phyloP scores from a whole-genome alignment of 805 yeast species.

The Myxozyma nipponensis region DNA sequence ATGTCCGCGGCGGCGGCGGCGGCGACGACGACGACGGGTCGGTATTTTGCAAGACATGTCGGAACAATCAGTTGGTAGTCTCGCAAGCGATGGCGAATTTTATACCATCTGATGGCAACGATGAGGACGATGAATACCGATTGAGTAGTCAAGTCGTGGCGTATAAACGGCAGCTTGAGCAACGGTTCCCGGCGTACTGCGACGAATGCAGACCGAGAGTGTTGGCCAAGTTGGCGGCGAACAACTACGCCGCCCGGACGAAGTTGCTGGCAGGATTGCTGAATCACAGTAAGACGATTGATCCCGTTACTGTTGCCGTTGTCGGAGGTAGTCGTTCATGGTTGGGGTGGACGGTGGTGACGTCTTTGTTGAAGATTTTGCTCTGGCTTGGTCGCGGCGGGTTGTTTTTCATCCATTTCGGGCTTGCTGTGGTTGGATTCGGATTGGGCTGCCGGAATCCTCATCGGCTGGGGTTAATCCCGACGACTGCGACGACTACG shows the following conservation, averaged over 20 bases:
- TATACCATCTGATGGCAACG: conserved; percentile 15
- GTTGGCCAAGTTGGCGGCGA: conserved; percentile 1
- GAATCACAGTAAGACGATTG: not conserved
- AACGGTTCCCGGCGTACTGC: conserved; percentile 23
- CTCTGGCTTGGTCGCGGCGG: conserved; percentile 14
- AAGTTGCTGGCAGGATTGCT: conserved; percentile 14
- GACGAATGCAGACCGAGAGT: conserved; percentile 6
- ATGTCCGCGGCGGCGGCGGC: not conserved
- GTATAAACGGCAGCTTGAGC: conserved; percentile 19
- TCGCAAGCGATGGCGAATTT: conserved; percentile 16
- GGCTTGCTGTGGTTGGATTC: not conserved
- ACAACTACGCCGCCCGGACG: conserved; percentile 18
- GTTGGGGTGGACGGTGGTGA: too few relatives aligned
- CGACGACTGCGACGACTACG: too few relatives aligned
- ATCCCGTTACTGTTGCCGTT: conserved; percentile 5
- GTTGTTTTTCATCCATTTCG: conserved; percentile 5
- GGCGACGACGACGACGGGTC: conserved; percentile 7
- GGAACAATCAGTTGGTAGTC: conserved; percentile 16
- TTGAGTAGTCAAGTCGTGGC: conserved; percentile 1
- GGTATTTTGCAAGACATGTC: conserved; percentile 20
- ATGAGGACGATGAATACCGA: conserved; percentile 11
- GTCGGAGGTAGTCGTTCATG: too few relatives aligned
- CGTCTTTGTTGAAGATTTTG: conserved; percentile 2
- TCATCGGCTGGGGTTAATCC: too few relatives aligned
- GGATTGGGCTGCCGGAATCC: too few relatives aligned